Conservation (phyloP, 441 rosid species). For the Erodium trifolium region DNA sequence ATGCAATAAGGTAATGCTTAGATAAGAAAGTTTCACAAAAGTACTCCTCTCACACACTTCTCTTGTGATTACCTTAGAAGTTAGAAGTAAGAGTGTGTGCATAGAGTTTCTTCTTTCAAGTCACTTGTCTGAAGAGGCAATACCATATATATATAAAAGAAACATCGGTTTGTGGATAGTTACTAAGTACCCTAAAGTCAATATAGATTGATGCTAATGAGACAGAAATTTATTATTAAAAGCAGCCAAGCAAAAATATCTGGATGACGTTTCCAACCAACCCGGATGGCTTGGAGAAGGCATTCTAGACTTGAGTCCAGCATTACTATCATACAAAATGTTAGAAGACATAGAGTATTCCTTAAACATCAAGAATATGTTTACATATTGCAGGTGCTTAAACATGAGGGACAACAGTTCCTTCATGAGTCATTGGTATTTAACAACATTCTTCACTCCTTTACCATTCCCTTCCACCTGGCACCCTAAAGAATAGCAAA, state of each 20-base stretch:
- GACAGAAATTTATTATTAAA: too few species aligned
- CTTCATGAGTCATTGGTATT: neutral
- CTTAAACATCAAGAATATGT: neutral
- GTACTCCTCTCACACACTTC: neutral
- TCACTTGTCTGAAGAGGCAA: neutral
- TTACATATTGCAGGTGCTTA: neutral
- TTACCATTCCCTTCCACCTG: too few species aligned
- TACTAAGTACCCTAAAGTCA: too few species aligned
- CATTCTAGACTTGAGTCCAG: neutral
- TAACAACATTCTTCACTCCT: neutral
- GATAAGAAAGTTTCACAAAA: neutral
- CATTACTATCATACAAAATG: neutral
- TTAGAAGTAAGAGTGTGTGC: neutral
- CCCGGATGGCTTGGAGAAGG: neutral
- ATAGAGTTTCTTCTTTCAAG: neutral
- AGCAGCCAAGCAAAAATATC: too few species aligned
- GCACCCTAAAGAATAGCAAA: too few species aligned
- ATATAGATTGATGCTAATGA: too few species aligned
- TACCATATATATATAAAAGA: neutral
- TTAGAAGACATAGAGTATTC: conserved; percentile 2
- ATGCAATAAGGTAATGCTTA: neutral
- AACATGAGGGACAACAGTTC: neutral
- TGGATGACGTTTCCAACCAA: too few species aligned
- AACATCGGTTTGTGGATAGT: neutral
- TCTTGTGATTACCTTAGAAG: neutral